A percentile compares a stretch with the other conserved stretches of the same genome.
Conservation (phyloP, 148 eudicot genomes). For the Chenopodium berlandieri region DNA sequence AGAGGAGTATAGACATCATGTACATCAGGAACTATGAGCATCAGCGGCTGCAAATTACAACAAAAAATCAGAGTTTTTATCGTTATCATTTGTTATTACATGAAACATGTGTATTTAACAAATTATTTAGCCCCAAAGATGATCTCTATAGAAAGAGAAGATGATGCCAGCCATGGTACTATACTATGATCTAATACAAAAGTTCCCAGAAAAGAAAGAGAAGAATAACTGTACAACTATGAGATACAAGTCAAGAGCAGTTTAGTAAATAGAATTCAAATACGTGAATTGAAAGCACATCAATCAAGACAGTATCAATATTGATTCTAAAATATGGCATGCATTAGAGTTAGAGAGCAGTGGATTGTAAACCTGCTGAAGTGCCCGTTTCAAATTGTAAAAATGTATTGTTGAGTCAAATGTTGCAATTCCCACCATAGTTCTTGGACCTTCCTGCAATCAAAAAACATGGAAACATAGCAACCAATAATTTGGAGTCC, state of each 20-base stretch:
- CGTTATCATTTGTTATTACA: not conserved
- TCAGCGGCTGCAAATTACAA: constrained; percentile 69
- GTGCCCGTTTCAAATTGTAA: constrained; percentile 89
- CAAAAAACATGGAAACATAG: not conserved
- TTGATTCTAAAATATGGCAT: not conserved
- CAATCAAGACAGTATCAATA: not conserved
- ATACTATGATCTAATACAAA: not conserved
- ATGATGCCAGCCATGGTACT: not conserved
- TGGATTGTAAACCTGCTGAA: constrained; percentile 69
- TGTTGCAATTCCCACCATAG: constrained; percentile 95
- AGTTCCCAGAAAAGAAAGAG: not conserved
- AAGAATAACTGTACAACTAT: not conserved
- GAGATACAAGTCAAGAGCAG: not conserved
- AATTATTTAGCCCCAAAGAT: not conserved
- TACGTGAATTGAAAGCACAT: not conserved
- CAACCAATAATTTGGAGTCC: not conserved
- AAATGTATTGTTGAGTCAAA: constrained; percentile 96
- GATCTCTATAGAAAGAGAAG: not conserved
- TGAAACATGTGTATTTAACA: not conserved
- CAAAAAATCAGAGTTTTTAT: not conserved
- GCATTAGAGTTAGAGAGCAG: not conserved
- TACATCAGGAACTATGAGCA: constrained; percentile 95
- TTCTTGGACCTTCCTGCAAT: constrained; percentile 89
- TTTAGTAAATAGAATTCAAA: not conserved
- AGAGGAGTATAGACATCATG: constrained; percentile 98